Percentiles rank a stretch among this genome's conserved stretches.
Conservation (phyloP, 495 filamentous ascomycete genomes). For the Hypoxylon cercidicola region DNA sequence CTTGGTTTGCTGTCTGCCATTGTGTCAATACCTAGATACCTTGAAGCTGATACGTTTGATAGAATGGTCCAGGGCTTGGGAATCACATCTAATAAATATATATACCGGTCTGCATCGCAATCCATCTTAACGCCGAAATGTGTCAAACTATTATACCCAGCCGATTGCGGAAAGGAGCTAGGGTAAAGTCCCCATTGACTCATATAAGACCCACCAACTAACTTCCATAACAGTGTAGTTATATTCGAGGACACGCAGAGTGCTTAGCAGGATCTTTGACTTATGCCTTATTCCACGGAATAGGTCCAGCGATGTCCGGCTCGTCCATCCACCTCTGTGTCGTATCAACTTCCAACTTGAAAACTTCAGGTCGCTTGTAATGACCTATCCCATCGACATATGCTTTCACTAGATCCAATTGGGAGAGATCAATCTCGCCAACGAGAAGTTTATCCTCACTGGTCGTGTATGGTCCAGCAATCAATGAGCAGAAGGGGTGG, state of each 20-base stretch:
- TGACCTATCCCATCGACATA: slow-evolving; percentile 54
- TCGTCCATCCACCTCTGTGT: slow-evolving; percentile 51
- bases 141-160: slow-evolving; percentile 7
- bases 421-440: slow-evolving; percentile 53
- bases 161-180: slow-evolving; percentile 26
- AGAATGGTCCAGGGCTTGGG: background rate
- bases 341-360: slow-evolving; percentile 48
- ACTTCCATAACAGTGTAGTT: background rate
- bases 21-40: background rate
- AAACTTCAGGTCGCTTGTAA: slow-evolving; percentile 54
- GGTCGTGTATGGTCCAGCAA: slow-evolving; percentile 50
- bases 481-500: slow-evolving; percentile 49
- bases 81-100: background rate
- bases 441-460: slow-evolving; percentile 47
- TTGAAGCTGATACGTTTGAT: background rate
- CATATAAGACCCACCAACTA: slow-evolving; percentile 20
- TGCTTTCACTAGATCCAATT: slow-evolving; percentile 50
- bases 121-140: background rate
- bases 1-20: slow-evolving; percentile 26
- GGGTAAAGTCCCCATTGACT: slow-evolving; percentile 11
- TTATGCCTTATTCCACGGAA: slow-evolving; percentile 29
- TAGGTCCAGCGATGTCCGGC: slow-evolving; percentile 40
- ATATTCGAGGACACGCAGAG: background rate
- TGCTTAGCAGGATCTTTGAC: background rate
- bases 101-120: background rate